Conservation (phyloP, 352 stramenopile species). For the Globisporangium perplexum region DNA sequence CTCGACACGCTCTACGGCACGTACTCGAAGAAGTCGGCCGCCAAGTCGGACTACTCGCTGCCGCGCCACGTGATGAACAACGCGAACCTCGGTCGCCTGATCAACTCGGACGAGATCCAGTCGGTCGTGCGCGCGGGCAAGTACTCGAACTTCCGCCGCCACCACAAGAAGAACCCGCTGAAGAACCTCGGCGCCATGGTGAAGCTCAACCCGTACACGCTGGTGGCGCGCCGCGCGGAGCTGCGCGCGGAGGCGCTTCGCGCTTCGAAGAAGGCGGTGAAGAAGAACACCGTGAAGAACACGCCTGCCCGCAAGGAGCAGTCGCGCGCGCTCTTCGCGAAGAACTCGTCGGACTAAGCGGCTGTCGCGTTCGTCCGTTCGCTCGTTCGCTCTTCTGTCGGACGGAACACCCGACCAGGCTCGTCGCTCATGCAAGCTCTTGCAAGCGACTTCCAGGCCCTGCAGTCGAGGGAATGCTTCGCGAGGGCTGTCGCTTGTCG, state of each 20-base stretch:
- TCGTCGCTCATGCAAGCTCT: too few species aligned
- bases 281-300: conserved; percentile 80
- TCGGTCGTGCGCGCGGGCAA: conserved; percentile 94
- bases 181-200: conserved; percentile 94
- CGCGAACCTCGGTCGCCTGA: conserved; percentile 97
- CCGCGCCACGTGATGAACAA: conserved; percentile 96
- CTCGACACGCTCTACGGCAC: conserved; percentile 96
- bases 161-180: conserved; percentile 98
- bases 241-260: conserved; percentile 81
- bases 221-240: conserved; percentile 88
- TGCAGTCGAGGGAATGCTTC: neutral
- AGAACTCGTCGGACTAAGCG: conserved; percentile 78
- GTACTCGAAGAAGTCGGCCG: conserved; percentile 84
- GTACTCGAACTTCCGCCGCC: conserved; percentile 83
- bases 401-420: too few species aligned
- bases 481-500: neutral
- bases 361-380: neutral
- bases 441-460: conserved; percentile 3
- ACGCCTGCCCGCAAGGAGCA: conserved; percentile 71
- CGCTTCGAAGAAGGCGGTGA: conserved; percentile 88
- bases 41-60: conserved; percentile 92
- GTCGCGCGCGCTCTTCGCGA: conserved; percentile 70
- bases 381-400: too few species aligned
- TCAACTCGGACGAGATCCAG: conserved; percentile 99
- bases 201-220: conserved; percentile 97